These are phyloP conservation scores for Scenedesmus sp. DNA, from an alignment of 163 green algal species.

Conservation along the genomic window DNA sequence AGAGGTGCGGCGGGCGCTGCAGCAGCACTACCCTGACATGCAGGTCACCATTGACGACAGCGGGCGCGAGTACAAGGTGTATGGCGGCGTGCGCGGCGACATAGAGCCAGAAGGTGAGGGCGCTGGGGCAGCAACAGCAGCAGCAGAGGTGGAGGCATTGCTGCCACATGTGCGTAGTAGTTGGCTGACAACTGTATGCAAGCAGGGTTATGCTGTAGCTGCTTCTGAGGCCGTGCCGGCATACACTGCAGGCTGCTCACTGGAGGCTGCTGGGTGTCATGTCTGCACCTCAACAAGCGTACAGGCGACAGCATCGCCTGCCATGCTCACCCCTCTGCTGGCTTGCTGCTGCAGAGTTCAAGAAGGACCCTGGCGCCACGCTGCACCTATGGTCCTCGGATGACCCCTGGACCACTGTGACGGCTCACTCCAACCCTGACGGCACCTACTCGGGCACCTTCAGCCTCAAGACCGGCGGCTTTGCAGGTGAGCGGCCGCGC, in stretches of 20 bases:
- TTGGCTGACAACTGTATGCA: no score
- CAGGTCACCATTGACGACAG: slow-evolving; percentile 53
- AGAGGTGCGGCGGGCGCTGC: slow-evolving; percentile 52
- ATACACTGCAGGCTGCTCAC: neutral
- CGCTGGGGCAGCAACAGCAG: neutral
- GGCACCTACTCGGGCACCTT: slow-evolving; percentile 64
- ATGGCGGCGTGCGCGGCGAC: slow-evolving; percentile 32
- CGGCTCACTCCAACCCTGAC: slow-evolving; percentile 66
- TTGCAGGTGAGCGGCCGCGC: neutral
- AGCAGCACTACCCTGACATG: slow-evolving; percentile 42
- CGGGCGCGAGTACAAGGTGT: slow-evolving; percentile 62
- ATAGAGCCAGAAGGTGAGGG: slow-evolving; percentile 57
- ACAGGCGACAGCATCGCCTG: neutral
- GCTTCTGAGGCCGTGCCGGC: neutral
- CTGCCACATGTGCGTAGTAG: neutral
- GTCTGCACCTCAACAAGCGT: no score
- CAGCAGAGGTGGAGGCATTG: neutral
- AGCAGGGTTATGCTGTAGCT: no score
- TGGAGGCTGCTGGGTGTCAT: no score
- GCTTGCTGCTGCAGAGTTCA: slow-evolving; percentile 54
- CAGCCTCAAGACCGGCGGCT: slow-evolving; percentile 55
- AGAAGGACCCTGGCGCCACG: slow-evolving; percentile 47
- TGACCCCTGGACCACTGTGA: slow-evolving; percentile 66
- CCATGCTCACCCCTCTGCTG: neutral
- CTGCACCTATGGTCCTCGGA: slow-evolving; percentile 63